Conservation (phyloP, 345 rosid genomes). For the Toxicodendron radicans region DNA sequence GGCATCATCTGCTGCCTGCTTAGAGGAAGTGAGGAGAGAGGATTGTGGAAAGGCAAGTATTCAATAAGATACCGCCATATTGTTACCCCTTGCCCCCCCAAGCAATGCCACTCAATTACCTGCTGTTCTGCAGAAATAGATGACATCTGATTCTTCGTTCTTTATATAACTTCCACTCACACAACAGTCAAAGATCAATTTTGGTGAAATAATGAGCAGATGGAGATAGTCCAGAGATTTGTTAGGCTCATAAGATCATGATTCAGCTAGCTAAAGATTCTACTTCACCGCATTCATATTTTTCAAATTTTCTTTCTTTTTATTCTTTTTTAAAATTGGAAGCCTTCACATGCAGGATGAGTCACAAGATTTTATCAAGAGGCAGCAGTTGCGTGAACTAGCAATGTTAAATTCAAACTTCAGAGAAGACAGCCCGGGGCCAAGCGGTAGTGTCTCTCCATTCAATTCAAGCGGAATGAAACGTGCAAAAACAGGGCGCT, state of each 20-base stretch:
- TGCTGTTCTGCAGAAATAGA: not conserved
- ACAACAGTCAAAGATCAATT: not conserved
- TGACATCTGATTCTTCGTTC: not conserved
- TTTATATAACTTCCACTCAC: not conserved
- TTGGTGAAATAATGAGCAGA: slow-evolving; percentile 3
- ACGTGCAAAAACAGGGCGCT: slow-evolving; percentile 93
- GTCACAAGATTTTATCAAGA: slow-evolving; percentile 89
- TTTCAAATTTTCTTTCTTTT: not conserved
- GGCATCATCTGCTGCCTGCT: not conserved
- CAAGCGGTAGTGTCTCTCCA: slow-evolving; percentile 91
- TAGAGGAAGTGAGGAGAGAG: not conserved
- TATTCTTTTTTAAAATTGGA: not conserved
- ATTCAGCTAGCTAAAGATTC: not conserved
- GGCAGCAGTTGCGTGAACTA: slow-evolving; percentile 92
- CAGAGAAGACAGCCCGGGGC: slow-evolving; percentile 97
- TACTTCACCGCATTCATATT: not conserved
- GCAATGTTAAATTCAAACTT: slow-evolving; percentile 86
- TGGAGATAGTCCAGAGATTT: not conserved
- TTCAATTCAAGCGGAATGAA: slow-evolving; percentile 95
- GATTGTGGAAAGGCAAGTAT: slow-evolving; percentile 3
- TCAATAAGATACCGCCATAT: not conserved
- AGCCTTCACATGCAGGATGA: slow-evolving; percentile 63
- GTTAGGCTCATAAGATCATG: not conserved
- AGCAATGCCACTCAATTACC: not conserved
- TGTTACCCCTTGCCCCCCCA: not conserved